Conservation (phyloP, 495 filamentous ascomycete genomes). For the Neurospora hispaniola region DNA sequence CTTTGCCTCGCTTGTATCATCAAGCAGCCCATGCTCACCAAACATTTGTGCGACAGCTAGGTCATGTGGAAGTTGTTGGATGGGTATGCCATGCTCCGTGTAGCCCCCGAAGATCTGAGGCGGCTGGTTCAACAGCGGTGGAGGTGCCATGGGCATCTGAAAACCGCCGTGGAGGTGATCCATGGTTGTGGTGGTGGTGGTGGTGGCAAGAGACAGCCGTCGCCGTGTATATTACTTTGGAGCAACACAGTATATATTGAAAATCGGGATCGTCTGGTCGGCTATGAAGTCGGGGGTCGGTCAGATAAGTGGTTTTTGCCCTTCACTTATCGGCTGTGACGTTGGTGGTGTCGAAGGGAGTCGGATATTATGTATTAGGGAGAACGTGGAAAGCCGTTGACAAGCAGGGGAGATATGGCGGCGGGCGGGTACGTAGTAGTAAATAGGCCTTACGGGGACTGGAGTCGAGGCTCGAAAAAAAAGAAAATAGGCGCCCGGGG, state of each 20-base stretch:
- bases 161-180: conserved; percentile 39
- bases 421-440: neutral
- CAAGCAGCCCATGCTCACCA: conserved; percentile 43
- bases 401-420: neutral
- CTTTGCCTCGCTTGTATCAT: conserved; percentile 78
- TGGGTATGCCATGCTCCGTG: conserved; percentile 46
- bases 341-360: neutral
- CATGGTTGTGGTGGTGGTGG: conserved; percentile 24
- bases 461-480: neutral
- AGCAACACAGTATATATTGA: neutral
- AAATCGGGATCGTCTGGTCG: neutral
- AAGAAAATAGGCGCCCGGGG: neutral
- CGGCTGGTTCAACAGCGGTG: conserved; percentile 52
- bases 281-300: neutral
- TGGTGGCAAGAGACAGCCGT: neutral
- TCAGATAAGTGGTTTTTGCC: neutral
- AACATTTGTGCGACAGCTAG: conserved; percentile 49
- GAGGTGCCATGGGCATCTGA: conserved; percentile 43
- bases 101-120: conserved; percentile 63
- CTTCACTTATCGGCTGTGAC: neutral
- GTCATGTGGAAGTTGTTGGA: conserved; percentile 38
- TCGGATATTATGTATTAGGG: neutral
- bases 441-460: neutral
- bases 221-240: neutral
- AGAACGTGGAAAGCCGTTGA: neutral